Conservation (phyloP, 2,329 filamentous ascomycete genomes). For the Beauveria caledonica region DNA sequence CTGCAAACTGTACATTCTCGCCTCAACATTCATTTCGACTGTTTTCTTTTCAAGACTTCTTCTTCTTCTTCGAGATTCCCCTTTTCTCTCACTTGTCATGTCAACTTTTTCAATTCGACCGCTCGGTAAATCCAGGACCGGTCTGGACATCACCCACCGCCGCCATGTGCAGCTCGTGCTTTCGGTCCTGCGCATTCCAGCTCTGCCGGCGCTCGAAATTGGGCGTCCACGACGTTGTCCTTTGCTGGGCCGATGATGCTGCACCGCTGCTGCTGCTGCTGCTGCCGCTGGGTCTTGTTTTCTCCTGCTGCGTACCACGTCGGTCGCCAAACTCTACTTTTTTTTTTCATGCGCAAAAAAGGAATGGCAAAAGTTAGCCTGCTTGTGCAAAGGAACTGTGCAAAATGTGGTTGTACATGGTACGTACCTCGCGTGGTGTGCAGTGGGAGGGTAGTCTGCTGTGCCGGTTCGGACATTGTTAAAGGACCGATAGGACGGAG, state of each 20-base stretch:
- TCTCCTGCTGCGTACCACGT: too few species aligned
- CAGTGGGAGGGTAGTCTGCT: neutral
- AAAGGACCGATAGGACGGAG: neutral
- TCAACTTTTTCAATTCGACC: conserved; percentile 9
- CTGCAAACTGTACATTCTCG: neutral
- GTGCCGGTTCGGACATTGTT: neutral
- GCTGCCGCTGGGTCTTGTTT: neutral
- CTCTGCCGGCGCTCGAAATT: conserved; percentile 38
- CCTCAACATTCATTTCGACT: neutral
- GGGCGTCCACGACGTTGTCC: conserved; percentile 35
- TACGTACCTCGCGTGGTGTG: neutral
- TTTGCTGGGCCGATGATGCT: neutral
- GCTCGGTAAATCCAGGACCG: conserved; percentile 36
- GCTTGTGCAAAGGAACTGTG: neutral
- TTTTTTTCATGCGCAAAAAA: too few species aligned
- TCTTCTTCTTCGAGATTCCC: neutral
- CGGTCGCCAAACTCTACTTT: too few species aligned
- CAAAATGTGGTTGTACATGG: neutral
- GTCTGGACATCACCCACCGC: conserved; percentile 28
- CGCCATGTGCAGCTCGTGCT: conserved; percentile 42
- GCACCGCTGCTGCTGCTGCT: neutral
- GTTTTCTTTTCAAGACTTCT: neutral
- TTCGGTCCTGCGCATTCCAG: conserved; percentile 46
- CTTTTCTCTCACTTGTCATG: too few species aligned
- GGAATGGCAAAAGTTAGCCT: too few species aligned